These are phyloP conservation scores for Penicillium canescens DNA, from an alignment of 495 filamentous ascomycete genomes.

Conservation along the genomic window DNA sequence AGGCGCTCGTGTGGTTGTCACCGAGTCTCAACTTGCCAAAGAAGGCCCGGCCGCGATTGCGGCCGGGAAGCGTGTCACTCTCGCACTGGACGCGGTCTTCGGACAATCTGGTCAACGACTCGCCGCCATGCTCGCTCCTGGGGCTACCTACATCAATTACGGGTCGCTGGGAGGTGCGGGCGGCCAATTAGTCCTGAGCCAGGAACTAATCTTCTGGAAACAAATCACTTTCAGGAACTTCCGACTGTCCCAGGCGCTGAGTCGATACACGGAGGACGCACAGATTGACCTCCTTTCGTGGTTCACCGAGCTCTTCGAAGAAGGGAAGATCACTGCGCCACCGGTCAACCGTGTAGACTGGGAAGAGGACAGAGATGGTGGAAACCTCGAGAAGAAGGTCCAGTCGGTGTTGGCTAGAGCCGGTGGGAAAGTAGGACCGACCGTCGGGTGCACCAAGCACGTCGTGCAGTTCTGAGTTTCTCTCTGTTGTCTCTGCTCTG, in stretches of 20 bases:
- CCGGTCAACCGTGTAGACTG: not conserved
- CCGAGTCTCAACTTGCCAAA: constrained; percentile 5
- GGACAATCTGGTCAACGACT: constrained; percentile 9
- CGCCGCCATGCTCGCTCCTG: constrained; percentile 8
- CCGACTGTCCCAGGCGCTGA: not conserved
- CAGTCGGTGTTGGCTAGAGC: not conserved
- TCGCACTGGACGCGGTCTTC: constrained; percentile 16
- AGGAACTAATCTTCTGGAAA: constrained; percentile 13
- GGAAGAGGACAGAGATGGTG: not conserved
- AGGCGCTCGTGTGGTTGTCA: constrained; percentile 2
- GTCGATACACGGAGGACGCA: not conserved
- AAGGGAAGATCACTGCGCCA: not conserved
- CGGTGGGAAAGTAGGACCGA: not conserved
- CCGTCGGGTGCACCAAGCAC: not conserved
- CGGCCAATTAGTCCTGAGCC: not conserved
- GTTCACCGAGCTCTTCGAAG: not conserved
- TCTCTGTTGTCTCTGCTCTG: not conserved
- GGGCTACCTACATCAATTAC: constrained; percentile 13
- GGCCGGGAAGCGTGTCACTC: not conserved
- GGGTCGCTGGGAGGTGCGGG: constrained; percentile 11
- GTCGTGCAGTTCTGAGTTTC: not conserved
- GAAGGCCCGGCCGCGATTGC: not conserved
- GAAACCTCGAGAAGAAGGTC: not conserved
- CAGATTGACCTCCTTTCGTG: constrained; percentile 2
- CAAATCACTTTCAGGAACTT: constrained; percentile 15